Percentiles rank a stretch among this genome's conserved stretches.
Conservation (phyloP, 2,329 filamentous ascomycete species). For the Rutstroemia sp. region DNA sequence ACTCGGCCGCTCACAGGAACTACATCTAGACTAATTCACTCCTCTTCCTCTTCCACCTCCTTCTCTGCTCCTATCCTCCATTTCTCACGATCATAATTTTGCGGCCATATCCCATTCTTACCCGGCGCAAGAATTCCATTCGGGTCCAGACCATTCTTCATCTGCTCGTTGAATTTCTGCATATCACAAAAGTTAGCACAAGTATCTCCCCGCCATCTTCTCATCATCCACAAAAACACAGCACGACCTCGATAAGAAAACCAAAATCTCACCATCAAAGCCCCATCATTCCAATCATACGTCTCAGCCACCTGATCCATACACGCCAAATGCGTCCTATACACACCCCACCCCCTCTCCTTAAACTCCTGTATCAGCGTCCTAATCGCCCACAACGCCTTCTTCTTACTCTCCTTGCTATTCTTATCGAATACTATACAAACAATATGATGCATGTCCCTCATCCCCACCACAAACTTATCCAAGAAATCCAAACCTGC, state of each 20-base stretch:
- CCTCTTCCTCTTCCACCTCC: too few species aligned
- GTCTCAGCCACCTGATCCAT: constrained; percentile 39
- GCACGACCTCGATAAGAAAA: too few species aligned
- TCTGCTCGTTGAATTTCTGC: constrained; percentile 35
- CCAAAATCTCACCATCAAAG: constrained; percentile 23
- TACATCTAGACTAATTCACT: too few species aligned
- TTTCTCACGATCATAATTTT: constrained; percentile 9
- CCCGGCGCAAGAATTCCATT: constrained; percentile 41
- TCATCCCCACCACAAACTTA: constrained; percentile 40
- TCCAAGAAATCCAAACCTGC: constrained; percentile 44
- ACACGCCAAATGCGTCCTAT: constrained; percentile 38
- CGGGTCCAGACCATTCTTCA: constrained; percentile 41
- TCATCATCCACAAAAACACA: too few species aligned
- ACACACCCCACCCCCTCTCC: constrained; percentile 37
- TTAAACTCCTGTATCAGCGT: constrained; percentile 35
- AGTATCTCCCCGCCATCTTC: too few species aligned
- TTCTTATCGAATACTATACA: constrained; percentile 45
- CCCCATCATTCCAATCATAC: constrained; percentile 36
- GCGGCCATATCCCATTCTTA: constrained; percentile 32
- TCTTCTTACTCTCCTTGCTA: constrained; percentile 32
- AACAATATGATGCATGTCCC: constrained; percentile 50
- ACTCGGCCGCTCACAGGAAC: too few species aligned
- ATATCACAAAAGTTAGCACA: too few species aligned
- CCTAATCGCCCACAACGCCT: constrained; percentile 33
- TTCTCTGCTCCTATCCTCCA: constrained; percentile 1